Conservation (phyloP, 176 grass and related monocot genomes). For the Dactylis glomerata region DNA sequence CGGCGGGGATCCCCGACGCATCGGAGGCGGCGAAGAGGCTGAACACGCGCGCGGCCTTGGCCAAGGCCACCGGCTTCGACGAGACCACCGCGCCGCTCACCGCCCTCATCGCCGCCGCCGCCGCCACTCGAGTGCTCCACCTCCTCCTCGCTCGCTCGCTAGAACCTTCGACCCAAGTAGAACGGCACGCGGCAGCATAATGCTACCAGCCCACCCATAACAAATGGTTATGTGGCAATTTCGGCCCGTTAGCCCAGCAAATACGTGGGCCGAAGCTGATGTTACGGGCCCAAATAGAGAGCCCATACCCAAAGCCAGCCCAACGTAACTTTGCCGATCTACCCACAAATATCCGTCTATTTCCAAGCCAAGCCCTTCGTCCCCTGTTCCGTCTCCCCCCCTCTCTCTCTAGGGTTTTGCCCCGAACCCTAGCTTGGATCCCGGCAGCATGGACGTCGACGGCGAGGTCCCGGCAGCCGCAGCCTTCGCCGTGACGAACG, state of each 20-base stretch:
- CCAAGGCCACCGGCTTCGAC: not conserved
- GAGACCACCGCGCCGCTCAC: conserved; percentile 17
- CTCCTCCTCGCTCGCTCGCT: not conserved
- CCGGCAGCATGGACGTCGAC: conserved; percentile 64
- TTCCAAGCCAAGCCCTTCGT: not conserved
- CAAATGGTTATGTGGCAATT: too few species aligned
- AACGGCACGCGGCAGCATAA: too few species aligned
- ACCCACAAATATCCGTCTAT: not conserved
- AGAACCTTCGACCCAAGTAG: not conserved
- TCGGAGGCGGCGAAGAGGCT: not conserved
- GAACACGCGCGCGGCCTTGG: not conserved
- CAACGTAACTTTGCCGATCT: not conserved
- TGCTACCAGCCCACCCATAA: too few species aligned
- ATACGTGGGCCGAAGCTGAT: rapidly evolving
- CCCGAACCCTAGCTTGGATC: conserved; percentile 23
- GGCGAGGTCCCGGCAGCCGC: conserved; percentile 42
- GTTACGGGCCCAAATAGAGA: not conserved
- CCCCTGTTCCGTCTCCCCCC: not conserved
- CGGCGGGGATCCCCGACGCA: not conserved
- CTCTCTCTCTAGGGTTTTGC: conserved; percentile 38
- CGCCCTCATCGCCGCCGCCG: conserved; percentile 22
- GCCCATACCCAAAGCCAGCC: not conserved
- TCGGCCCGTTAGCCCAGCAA: not conserved
- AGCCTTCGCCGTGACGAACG: conserved; percentile 42
- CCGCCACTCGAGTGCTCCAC: not conserved